Conservation (phyloP, 306 rosid species). For the Cucurbita pepo region DNA sequence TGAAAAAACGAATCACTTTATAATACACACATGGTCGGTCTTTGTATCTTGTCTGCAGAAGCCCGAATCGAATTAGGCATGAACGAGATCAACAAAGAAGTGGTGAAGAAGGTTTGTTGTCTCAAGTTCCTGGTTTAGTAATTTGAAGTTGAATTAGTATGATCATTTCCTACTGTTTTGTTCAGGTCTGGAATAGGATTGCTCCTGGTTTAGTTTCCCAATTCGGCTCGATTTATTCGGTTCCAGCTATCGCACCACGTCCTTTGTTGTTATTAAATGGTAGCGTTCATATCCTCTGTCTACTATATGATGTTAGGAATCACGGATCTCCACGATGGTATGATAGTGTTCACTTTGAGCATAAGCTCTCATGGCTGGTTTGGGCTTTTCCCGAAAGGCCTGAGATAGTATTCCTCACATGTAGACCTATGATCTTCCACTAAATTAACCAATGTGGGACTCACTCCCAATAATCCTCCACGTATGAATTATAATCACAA, state of each 20-base stretch:
- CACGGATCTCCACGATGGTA: no score
- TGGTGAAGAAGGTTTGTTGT: conserved; percentile 61
- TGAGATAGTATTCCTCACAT: no score
- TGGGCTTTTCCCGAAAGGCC: no score
- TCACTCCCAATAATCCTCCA: no score
- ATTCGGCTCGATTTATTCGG: conserved; percentile 56
- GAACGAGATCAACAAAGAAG: conserved; percentile 59
- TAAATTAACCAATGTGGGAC: no score
- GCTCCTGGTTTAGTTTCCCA: conserved; percentile 79
- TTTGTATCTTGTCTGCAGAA: conserved; percentile 24
- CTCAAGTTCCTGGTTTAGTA: neutral
- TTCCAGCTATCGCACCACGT: conserved; percentile 64
- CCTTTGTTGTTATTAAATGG: conserved; percentile 71
- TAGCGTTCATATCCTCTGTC: conserved; percentile 11
- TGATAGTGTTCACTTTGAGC: no score
- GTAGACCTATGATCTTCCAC: no score
- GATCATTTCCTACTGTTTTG: conserved; percentile 3
- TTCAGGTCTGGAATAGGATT: conserved; percentile 86
- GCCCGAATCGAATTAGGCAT: conserved; percentile 51
- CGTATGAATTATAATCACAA: neutral
- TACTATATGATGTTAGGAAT: neutral
- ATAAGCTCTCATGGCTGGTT: no score
- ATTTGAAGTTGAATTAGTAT: conserved; percentile 6
- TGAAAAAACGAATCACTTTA: neutral
- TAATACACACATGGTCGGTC: neutral